Base-by-base conservation (phyloP, 768 basidiomycete species). In the Daedalea quercina region DNA sequence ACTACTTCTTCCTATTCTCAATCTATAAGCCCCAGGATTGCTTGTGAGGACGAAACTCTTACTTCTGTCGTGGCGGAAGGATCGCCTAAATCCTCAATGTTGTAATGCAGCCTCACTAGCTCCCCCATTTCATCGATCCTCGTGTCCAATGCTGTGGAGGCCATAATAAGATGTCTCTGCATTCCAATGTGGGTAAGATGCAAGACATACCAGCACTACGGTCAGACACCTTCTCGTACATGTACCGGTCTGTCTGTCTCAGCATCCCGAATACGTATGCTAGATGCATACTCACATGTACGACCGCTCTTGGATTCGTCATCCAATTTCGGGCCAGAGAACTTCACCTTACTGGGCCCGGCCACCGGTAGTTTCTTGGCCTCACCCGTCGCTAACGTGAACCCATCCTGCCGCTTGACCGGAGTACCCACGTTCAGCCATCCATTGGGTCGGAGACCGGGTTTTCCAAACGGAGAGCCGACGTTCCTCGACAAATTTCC, bases 161-260 rank as follows among this genome's bases (percentile, higher is more conserved):
- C 28, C 6, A 31, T 6, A 4, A 31, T 31, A 31, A 31, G 28
- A n/a, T n/a, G n/a, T 11, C 28, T 31, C 4, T 31, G 6, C 28
- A 11, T 31, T 31, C 50, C 15, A 47, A 20, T 9, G 35, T 2
- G 17, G 44, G 2, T 20, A 24, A 22, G 4, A 17, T 11, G 13
- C 17, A 26, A 19, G 48, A 28, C 47, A 11, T 59, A 91, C 93
- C 84, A 76, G 87, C 87, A 56, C 90, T 86, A 44, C 94, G 75
- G 63, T 90, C 89, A 1, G 82, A 81, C 23, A 87, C 76, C 70
- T 90, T 93, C 67, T 97, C 94, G 63, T 89, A 93, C 94, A 95
- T 94, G 66, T 97, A 98, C 25, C 89, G 80, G 76, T 85, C 87
- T 90, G 58, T 81, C 83, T 84, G 55, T 24, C 34, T 34, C 31